Evolutionary conservation across 2,329 filamentous ascomycete species (phyloP), one percentile per base, ranked within the genome.

Genomic region (Cephalotrichum gorgonifer): DNA sequence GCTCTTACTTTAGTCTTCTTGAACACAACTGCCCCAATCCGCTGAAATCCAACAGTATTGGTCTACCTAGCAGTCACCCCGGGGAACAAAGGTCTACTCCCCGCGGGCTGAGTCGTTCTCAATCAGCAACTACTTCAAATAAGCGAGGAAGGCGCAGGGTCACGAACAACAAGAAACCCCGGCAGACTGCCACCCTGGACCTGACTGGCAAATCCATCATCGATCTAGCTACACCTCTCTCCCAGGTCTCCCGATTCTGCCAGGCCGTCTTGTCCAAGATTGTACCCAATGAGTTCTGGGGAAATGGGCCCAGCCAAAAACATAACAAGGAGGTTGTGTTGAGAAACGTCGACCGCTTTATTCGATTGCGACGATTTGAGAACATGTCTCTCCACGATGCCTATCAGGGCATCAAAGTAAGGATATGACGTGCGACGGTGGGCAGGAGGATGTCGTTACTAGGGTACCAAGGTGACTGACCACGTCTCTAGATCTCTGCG

Each of bases 191-290:
- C 26, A 9, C 35, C n/a, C 33, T 46, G 14, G 25, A 50, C 43
- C 25, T 50, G 7, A 23, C 17, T 12, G 51, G 54, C 43, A 56
- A 64, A 14, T 70, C 71, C 12, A 67, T 93, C 42, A 79, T 81
- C 30, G 77, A 85, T 20, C 67, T 86, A 55, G 84, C 89, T 2
- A 88, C 81, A 15, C 77, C 86, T 0, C 54, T 69, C 3, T 68
- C 80, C 1, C 75, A 80, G 44, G 86, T 97, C 2, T 95, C 90
- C 4, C 84, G 87, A 1, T 97, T 95, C 60, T 95, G 89, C 62
- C 85, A 85, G 58, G 85, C 88, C 3, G 82, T 84, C 1, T 60
- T 96, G 27, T 70, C 70, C 20, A 85, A 77, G 51, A 68, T 96
- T 15, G 75, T 98, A 26, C 91, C 94, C 1, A 69, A 73, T 41